These are phyloP conservation scores for Fusarium dimerum DNA, from an alignment of 2,329 filamentous ascomycete species.

Conservation along the genomic window DNA sequence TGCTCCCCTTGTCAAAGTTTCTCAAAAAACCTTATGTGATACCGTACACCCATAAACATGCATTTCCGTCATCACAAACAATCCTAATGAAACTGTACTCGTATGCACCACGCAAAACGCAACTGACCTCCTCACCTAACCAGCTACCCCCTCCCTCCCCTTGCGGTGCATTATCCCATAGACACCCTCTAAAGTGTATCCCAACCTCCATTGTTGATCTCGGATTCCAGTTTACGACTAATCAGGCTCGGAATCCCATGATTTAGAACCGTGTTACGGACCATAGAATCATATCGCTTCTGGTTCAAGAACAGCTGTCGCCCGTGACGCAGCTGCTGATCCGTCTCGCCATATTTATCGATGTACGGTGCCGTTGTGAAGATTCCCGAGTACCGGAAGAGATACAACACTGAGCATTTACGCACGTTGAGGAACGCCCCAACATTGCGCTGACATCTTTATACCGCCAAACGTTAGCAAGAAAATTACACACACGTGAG, in stretches of 20 bases:
- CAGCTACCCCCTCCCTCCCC: no score
- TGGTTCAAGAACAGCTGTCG: constrained; percentile 92
- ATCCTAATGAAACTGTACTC: no score
- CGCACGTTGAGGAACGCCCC: constrained; percentile 97
- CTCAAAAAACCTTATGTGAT: no score
- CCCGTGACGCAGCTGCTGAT: constrained; percentile 83
- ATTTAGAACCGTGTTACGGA: constrained; percentile 82
- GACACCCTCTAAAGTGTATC: constrained; percentile 59
- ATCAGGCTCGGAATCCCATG: constrained; percentile 89
- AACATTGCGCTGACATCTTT: constrained; percentile 81
- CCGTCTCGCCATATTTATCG: constrained; percentile 93
- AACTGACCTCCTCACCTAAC: not conserved
- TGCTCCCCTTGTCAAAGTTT: no score
- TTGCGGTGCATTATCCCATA: constrained; percentile 1
- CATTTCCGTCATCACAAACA: no score
- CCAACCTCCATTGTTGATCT: constrained; percentile 97
- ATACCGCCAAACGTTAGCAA: no score
- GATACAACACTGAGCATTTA: constrained; percentile 89
- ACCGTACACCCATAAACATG: no score
- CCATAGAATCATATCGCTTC: constrained; percentile 85
- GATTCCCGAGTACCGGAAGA: constrained; percentile 79
- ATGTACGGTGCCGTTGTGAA: constrained; percentile 90
- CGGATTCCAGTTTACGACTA: constrained; percentile 84
- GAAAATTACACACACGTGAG: not conserved
- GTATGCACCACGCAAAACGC: no score